A percentile compares a stretch with the other conserved stretches of the same genome.
These are phyloP conservation scores for Aspergillus sparsus DNA, from an alignment of 495 filamentous ascomycete species.

Conservation along the genomic window DNA sequence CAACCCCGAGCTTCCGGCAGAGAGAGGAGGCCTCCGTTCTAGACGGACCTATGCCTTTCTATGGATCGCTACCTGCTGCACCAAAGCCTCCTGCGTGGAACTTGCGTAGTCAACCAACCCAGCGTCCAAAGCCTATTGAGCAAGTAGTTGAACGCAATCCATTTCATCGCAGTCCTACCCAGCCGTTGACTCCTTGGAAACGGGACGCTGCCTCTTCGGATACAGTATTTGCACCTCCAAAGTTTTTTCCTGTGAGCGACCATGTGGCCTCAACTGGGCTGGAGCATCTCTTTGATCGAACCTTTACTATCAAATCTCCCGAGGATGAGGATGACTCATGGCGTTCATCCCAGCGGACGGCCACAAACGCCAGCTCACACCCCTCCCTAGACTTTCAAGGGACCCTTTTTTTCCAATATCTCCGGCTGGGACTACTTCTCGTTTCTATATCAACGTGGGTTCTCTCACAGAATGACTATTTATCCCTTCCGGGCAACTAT, in stretches of 20 bases:
- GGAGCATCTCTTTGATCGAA: constrained; percentile 47
- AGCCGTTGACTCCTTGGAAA: constrained; percentile 28
- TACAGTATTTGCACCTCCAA: constrained; percentile 48
- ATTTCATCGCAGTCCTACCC: constrained; percentile 35
- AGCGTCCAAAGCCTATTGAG: constrained; percentile 33
- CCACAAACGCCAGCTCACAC: constrained; percentile 11
- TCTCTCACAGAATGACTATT: constrained; percentile 35
- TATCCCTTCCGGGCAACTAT: constrained; percentile 41
- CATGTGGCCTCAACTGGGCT: constrained; percentile 48
- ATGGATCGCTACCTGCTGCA: constrained; percentile 63
- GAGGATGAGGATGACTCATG: constrained; percentile 40
- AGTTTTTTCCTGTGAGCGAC: constrained; percentile 52
- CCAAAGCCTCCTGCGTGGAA: constrained; percentile 64
- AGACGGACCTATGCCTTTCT: constrained; percentile 57
- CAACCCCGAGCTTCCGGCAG: constrained; percentile 37
- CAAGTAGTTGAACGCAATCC: constrained; percentile 42
- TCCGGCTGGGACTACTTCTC: constrained; percentile 38
- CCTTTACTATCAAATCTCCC: constrained; percentile 45
- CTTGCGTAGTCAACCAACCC: constrained; percentile 57
- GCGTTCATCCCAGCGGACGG: constrained; percentile 22
- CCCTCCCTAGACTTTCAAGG: constrained; percentile 19
- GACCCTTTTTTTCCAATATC: constrained; percentile 31
- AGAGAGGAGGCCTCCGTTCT: constrained; percentile 36
- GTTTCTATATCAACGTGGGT: constrained; percentile 38
- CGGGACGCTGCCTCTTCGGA: constrained; percentile 24